A percentile compares a stretch with the other conserved stretches of the same genome.
phyloP scores from a whole-genome alignment of 23 red algal genomes.

The Agarophyton chilense region DNA sequence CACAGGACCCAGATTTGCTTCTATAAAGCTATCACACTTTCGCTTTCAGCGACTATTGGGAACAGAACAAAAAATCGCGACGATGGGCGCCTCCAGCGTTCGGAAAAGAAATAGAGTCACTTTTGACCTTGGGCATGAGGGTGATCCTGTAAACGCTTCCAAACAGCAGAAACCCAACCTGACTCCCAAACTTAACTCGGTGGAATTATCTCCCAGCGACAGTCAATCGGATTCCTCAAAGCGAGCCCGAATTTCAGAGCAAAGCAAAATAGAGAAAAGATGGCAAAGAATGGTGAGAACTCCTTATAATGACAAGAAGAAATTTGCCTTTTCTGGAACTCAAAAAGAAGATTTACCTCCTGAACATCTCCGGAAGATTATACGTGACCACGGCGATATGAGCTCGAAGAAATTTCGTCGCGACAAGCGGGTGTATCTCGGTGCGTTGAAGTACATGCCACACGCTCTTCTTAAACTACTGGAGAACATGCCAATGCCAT shows the following conservation, averaged over 20 bases:
- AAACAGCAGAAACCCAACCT: neutral
- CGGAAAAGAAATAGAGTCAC: slow-evolving; percentile 15
- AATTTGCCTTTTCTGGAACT: slow-evolving; percentile 75
- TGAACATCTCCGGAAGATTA: slow-evolving; percentile 92
- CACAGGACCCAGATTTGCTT: no score
- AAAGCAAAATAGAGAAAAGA: slow-evolving; percentile 40
- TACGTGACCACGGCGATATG: slow-evolving; percentile 97
- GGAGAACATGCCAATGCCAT: slow-evolving; percentile 98
- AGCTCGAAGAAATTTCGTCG: slow-evolving; percentile 73
- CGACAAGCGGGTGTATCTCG: slow-evolving; percentile 92
- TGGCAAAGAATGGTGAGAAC: slow-evolving; percentile 61
- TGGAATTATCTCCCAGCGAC: neutral
- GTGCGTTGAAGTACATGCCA: slow-evolving; percentile 94
- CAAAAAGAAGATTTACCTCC: slow-evolving; percentile 94
- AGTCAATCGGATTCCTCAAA: neutral
- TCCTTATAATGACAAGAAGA: slow-evolving; percentile 54
- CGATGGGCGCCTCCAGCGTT: neutral
- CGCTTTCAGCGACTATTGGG: neutral
- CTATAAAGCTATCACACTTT: neutral
- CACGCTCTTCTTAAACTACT: slow-evolving; percentile 95
- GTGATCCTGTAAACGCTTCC: neutral
- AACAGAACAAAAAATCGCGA: neutral
- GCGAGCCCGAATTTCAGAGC: neutral
- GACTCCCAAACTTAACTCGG: neutral
- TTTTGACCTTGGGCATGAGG: neutral